Conservation (phyloP, 192 early-diverging fungal species). For the Coemansia sp. region DNA sequence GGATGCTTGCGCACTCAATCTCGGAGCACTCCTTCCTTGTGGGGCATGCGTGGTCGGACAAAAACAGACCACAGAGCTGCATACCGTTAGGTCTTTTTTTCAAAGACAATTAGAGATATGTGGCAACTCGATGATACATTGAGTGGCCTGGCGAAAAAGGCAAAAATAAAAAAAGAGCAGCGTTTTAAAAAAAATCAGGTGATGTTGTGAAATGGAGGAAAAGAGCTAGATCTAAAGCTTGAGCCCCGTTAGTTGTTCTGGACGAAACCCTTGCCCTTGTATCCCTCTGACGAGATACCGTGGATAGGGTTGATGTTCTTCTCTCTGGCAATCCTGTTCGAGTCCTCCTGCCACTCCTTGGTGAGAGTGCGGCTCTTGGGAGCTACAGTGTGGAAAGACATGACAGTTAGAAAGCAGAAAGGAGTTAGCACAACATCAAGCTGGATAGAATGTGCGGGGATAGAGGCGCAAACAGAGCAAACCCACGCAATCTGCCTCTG, state of each 20-base stretch:
- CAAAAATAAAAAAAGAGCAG: not conserved
- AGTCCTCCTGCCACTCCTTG: constrained; percentile 86
- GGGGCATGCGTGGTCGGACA: constrained; percentile 4
- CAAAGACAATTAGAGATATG: not conserved
- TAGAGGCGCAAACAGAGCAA: not conserved
- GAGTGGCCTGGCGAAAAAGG: not conserved
- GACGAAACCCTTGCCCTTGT: constrained; percentile 77
- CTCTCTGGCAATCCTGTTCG: constrained; percentile 70
- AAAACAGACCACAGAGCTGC: not conserved
- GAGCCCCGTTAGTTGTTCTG: constrained; percentile 30
- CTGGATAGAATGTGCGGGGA: constrained; percentile 1
- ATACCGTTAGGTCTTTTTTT: not conserved
- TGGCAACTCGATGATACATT: not conserved
- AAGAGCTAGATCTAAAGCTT: not conserved
- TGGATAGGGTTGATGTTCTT: constrained; percentile 79
- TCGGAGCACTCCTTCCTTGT: not conserved
- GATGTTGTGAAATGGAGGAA: constrained; percentile 6
- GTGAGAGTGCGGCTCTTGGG: constrained; percentile 67
- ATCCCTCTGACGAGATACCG: constrained; percentile 78
- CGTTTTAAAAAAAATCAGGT: not conserved
- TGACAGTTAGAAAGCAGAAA: constrained; percentile 7
- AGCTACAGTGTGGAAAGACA: constrained; percentile 52
- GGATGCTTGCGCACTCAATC: not conserved
- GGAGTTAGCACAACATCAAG: no score
- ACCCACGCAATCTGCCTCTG: not conserved